Evolutionary conservation across 306 rosid species (phyloP).

Genomic region (Inga oerstediana): DNA sequence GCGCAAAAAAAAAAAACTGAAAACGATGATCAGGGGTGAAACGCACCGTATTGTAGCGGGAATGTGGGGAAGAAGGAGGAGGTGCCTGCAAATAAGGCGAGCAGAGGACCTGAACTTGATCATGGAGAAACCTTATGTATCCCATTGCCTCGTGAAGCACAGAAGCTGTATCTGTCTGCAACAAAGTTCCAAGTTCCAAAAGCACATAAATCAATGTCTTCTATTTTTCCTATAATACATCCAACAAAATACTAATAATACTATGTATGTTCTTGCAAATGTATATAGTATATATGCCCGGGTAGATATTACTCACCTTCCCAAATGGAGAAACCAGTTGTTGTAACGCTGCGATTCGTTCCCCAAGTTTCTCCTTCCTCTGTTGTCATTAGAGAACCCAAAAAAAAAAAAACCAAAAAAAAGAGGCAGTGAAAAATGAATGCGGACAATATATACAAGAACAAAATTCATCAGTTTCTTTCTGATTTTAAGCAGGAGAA

Average conservation of each 20-base stretch:
- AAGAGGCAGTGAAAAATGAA: neutral
- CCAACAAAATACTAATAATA: neutral
- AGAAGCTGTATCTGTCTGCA: conserved; percentile 94
- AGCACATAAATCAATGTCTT: neutral
- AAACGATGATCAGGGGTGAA: neutral
- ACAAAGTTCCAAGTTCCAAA: conserved; percentile 31
- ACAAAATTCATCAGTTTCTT: neutral
- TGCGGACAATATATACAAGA: neutral
- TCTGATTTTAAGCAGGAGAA: neutral
- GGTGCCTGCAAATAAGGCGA: conserved; percentile 73
- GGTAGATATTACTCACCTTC: conserved; percentile 52
- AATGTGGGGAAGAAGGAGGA: conserved; percentile 36
- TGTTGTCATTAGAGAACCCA: neutral
- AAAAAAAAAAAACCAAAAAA: neutral
- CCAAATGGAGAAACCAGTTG: conserved; percentile 97
- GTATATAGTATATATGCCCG: neutral
- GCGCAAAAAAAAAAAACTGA: neutral
- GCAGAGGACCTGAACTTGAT: conserved; percentile 88
- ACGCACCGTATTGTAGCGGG: conserved; percentile 47
- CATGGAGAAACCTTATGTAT: conserved; percentile 83
- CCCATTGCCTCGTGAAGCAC: conserved; percentile 97
- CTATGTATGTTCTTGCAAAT: neutral
- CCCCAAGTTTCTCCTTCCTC: conserved; percentile 89
- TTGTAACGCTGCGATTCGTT: conserved; percentile 76
- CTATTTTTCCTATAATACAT: neutral